Percentiles rank a stretch among this genome's conserved stretches.
Evolutionary conservation across 192 early-diverging fungal genomes (phyloP).

Genomic region (Dimargaris verticillata): DNA sequence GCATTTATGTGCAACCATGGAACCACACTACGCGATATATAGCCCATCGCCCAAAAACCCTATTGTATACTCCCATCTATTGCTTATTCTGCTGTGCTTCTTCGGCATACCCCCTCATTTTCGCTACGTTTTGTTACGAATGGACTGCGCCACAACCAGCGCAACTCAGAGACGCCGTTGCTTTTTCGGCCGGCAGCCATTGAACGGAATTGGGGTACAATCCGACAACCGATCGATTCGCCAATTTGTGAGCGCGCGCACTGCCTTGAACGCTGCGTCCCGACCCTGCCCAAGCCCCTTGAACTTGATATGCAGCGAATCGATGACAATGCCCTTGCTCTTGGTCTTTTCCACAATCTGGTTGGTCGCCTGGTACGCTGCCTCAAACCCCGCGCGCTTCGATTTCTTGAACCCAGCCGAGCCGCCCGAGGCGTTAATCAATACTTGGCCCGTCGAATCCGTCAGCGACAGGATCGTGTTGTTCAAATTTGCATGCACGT

Average conservation of each 20-base stretch:
- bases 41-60: no score
- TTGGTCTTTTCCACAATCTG: constrained; percentile 49
- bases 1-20: no score
- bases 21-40: no score
- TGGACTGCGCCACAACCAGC: no score
- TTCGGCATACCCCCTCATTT: no score
- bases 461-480: constrained; percentile 83
- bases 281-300: constrained; percentile 85
- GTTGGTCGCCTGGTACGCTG: constrained; percentile 73
- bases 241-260: constrained; percentile 59
- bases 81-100: no score
- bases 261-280: constrained; percentile 79
- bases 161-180: constrained; percentile 71
- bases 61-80: no score
- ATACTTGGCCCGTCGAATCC: constrained; percentile 42
- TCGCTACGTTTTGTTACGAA: no score
- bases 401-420: constrained; percentile 76
- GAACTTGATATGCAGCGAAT: constrained; percentile 56
- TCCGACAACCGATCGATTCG: constrained; percentile 60
- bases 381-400: constrained; percentile 72
- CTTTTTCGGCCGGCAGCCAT: constrained; percentile 82
- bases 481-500: constrained; percentile 47
- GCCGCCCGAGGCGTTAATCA: constrained; percentile 65
- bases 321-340: constrained; percentile 45
- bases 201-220: constrained; percentile 78